Conservation (phyloP, 208 protist species). For the Leishmania lainsoni region DNA sequence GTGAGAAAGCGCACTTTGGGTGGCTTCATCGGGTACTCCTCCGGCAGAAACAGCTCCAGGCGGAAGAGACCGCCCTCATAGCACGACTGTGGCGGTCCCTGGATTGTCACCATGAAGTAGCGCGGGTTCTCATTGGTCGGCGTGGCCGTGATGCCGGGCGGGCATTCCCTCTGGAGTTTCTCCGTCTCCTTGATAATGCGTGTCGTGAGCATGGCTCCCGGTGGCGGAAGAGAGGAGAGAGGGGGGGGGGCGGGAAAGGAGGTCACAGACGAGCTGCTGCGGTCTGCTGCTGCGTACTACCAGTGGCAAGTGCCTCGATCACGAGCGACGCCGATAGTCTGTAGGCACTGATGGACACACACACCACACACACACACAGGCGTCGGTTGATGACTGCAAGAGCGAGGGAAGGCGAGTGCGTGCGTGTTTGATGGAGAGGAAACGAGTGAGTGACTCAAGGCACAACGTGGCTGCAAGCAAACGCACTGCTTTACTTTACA, state of each 20-base stretch:
- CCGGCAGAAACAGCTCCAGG: slow-evolving; percentile 85
- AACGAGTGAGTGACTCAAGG: background rate
- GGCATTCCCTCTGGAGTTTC: slow-evolving; percentile 89
- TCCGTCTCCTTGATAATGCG: slow-evolving; percentile 92
- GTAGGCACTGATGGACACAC: too few relatives aligned
- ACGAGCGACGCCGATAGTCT: background rate
- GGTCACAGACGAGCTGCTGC: background rate
- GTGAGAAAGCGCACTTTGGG: slow-evolving; percentile 99
- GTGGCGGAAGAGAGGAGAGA: background rate
- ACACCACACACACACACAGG: background rate
- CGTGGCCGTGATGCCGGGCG: slow-evolving; percentile 84
- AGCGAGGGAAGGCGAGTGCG: background rate
- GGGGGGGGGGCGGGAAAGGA: background rate
- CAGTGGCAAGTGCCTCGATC: background rate
- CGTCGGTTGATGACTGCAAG: background rate
- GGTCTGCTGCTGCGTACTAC: background rate
- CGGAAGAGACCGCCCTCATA: slow-evolving; percentile 92
- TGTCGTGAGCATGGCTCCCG: slow-evolving; percentile 48
- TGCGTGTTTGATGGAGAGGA: background rate
- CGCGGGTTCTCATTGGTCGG: slow-evolving; percentile 84
- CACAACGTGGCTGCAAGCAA: background rate
- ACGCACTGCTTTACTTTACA: background rate
- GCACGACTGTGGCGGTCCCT: slow-evolving; percentile 85
- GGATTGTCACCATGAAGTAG: slow-evolving; percentile 89
- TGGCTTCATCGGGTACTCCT: slow-evolving; percentile 96